Percentiles rank a stretch among this genome's conserved stretches.
phyloP scores from a whole-genome alignment of 768 basidiomycete species.

The Serendipita sp. region DNA sequence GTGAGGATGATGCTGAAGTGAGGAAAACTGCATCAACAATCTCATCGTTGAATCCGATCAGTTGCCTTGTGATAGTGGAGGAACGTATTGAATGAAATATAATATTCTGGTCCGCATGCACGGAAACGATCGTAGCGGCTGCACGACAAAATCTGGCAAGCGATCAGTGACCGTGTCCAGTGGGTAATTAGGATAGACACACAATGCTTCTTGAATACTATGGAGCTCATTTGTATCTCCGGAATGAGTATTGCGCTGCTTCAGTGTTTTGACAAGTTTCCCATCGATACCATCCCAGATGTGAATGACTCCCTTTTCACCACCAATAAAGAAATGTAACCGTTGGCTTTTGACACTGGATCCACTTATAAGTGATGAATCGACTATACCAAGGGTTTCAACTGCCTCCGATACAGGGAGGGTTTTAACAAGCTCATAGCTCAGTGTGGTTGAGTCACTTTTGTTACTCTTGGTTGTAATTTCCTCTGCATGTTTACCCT shows the following conservation, averaged over 20 bases:
- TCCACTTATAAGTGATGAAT: constrained; percentile 29
- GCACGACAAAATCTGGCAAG: constrained; percentile 48
- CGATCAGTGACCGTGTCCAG: constrained; percentile 12
- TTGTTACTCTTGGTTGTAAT: constrained; percentile 24
- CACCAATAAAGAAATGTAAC: constrained; percentile 72
- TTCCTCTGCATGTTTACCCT: constrained; percentile 30
- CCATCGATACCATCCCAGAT: constrained; percentile 71
- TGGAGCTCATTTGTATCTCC: constrained; percentile 60
- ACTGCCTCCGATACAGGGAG: constrained; percentile 72
- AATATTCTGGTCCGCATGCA: constrained; percentile 96
- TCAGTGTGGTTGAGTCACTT: constrained; percentile 28
- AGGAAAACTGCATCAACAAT: constrained; percentile 83
- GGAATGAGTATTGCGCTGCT: constrained; percentile 28
- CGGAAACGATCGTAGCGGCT: constrained; percentile 51
- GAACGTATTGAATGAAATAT: constrained; percentile 71
- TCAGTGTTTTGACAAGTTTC: constrained; percentile 42
- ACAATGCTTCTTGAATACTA: constrained; percentile 75
- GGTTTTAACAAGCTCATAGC: constrained; percentile 55
- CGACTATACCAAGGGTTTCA: constrained; percentile 67
- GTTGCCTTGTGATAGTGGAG: constrained; percentile 49
- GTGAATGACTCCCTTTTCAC: constrained; percentile 72
- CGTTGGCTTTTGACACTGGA: constrained; percentile 20
- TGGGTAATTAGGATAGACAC: constrained; percentile 22
- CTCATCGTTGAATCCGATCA: constrained; percentile 97
- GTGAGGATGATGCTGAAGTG: constrained; percentile 23